Conservation (phyloP, 2,329 filamentous ascomycete species). For the Botrytis tulipae region DNA sequence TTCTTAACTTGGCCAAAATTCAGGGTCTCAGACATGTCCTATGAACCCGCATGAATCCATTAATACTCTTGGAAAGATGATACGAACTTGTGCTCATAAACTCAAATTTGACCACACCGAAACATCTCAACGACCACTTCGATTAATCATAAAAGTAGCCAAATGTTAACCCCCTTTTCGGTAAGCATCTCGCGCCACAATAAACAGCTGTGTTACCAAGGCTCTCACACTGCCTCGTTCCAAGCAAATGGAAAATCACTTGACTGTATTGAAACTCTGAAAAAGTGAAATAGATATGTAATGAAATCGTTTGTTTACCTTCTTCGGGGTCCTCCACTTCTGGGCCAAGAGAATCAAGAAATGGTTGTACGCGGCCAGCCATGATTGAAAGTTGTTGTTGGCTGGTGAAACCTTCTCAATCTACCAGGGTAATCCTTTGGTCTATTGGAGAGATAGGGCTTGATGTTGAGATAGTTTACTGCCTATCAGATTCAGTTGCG, state of each 20-base stretch:
- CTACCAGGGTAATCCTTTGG: neutral
- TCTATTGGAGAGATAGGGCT: slow-evolving; percentile 1
- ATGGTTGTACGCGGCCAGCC: slow-evolving; percentile 33
- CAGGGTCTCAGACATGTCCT: neutral
- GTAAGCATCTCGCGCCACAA: slow-evolving; percentile 9
- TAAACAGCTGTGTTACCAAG: slow-evolving; percentile 10
- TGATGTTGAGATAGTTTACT: neutral
- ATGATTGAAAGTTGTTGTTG: neutral
- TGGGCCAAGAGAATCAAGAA: slow-evolving; percentile 46
- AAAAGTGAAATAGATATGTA: neutral
- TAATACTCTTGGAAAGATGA: neutral
- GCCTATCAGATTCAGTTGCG: neutral
- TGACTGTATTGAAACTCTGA: neutral
- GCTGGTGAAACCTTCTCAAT: neutral
- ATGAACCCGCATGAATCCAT: neutral
- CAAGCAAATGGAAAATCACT: slow-evolving; percentile 12
- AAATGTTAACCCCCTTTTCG: neutral
- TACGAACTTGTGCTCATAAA: neutral
- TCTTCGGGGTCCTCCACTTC: slow-evolving; percentile 58
- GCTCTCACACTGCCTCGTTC: slow-evolving; percentile 13
- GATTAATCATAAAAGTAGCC: neutral
- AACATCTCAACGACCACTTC: neutral
- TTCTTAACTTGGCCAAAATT: neutral
- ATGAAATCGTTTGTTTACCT: slow-evolving; percentile 45
- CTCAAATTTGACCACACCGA: neutral